These are phyloP conservation scores for Thelonectria blattea DNA, from an alignment of 2,329 filamentous ascomycete species.

Conservation along the genomic window DNA sequence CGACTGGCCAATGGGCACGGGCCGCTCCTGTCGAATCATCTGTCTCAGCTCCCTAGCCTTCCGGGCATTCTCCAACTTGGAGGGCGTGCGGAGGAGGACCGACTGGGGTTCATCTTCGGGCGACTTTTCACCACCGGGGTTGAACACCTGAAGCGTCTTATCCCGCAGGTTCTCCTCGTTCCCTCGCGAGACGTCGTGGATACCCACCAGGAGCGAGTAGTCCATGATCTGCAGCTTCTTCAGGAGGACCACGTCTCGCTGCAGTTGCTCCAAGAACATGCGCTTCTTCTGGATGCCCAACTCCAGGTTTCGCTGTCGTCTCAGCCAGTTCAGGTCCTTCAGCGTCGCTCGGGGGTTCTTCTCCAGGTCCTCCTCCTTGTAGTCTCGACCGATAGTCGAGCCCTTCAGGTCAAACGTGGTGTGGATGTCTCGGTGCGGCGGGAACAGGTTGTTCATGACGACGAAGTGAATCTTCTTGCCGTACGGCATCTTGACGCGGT, in stretches of 20 bases:
- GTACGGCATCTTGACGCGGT: slow-evolving; percentile 97
- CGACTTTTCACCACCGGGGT: slow-evolving; percentile 74
- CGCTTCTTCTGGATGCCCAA: slow-evolving; percentile 88
- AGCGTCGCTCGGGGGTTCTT: slow-evolving; percentile 90
- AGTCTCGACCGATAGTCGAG: slow-evolving; percentile 91
- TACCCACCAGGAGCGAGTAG: slow-evolving; percentile 92
- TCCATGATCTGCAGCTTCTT: slow-evolving; percentile 97
- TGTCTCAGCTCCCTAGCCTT: slow-evolving; percentile 91
- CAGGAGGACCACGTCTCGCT: slow-evolving; percentile 83
- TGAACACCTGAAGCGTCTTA: slow-evolving; percentile 93
- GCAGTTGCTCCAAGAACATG: slow-evolving; percentile 86
- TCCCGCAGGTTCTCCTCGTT: slow-evolving; percentile 92
- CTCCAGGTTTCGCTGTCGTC: slow-evolving; percentile 83
- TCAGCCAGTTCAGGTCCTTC: slow-evolving; percentile 96
- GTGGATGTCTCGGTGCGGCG: slow-evolving; percentile 96
- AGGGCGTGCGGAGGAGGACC: slow-evolving; percentile 84
- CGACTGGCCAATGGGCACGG: slow-evolving; percentile 87
- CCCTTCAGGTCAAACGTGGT: slow-evolving; percentile 97
- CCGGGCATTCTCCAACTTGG: slow-evolving; percentile 87
- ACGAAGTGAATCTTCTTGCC: slow-evolving; percentile 99
- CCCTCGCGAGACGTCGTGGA: slow-evolving; percentile 87
- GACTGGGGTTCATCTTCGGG: slow-evolving; percentile 65
- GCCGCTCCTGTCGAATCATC: slow-evolving; percentile 90
- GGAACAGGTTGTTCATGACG: slow-evolving; percentile 99
- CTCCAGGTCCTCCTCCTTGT: slow-evolving; percentile 84